These are phyloP conservation scores for Stachybotrys chartarum DNA, from an alignment of 2,329 filamentous ascomycete species.

Conservation along the genomic window DNA sequence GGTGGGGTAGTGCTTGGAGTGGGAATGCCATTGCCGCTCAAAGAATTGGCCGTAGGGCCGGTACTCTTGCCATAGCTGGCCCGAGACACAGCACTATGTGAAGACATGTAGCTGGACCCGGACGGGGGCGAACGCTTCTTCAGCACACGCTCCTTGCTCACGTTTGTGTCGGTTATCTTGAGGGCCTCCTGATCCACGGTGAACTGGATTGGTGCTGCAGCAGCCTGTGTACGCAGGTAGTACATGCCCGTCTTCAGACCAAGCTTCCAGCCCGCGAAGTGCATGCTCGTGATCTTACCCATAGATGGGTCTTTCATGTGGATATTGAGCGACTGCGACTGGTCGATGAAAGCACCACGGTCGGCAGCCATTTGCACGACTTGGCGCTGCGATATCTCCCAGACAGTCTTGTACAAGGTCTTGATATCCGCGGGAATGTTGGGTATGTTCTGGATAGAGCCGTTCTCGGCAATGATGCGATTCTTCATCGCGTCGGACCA, in stretches of 20 bases:
- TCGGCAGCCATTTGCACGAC: constrained; percentile 98
- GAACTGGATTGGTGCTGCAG: constrained; percentile 95
- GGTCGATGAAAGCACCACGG: constrained; percentile 96
- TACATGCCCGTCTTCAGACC: constrained; percentile 99
- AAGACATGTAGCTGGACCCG: constrained; percentile 46
- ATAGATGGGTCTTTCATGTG: constrained; percentile 99
- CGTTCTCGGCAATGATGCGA: constrained; percentile 94
- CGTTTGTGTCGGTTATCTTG: constrained; percentile 75
- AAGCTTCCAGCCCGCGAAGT: constrained; percentile 98
- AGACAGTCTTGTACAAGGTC: constrained; percentile 97
- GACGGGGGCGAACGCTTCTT: constrained; percentile 65
- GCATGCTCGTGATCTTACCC: constrained; percentile 99
- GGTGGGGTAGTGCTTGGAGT: constrained; percentile 64
- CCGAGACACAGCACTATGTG: constrained; percentile 56
- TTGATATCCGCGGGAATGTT: constrained; percentile 97
- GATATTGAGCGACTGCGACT: constrained; percentile 98
- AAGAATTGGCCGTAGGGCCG: constrained; percentile 25
- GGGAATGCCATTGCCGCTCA: constrained; percentile 53
- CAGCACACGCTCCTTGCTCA: constrained; percentile 54
- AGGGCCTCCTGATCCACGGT: constrained; percentile 96
- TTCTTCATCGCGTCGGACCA: constrained; percentile 99
- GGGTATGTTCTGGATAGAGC: constrained; percentile 92
- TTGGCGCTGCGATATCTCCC: constrained; percentile 95
- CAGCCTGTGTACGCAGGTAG: constrained; percentile 97
- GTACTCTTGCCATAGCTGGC: constrained; percentile 58